Evolutionary conservation across 495 filamentous ascomycete genomes (phyloP).

Genomic region (Penicillium riverlandense): DNA sequence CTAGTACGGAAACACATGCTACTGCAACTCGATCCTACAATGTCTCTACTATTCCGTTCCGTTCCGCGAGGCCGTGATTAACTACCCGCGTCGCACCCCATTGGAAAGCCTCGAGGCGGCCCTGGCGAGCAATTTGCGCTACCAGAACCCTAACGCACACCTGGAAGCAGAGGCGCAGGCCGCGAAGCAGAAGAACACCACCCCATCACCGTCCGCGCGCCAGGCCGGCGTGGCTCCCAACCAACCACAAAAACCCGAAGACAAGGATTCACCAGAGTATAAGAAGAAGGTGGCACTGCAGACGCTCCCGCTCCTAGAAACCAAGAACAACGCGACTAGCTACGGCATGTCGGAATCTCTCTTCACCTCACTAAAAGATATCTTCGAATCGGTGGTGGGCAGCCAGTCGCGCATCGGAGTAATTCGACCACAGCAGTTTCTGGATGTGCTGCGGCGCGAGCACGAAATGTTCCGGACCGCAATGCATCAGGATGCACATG

Average conservation of each 20-base stretch:
- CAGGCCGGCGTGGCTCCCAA: slow-evolving; percentile 43
- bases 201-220: slow-evolving; percentile 28
- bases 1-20: slow-evolving; percentile 96
- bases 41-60: slow-evolving; percentile 92
- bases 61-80: slow-evolving; percentile 92
- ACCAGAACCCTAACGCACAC: slow-evolving; percentile 35
- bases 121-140: slow-evolving; percentile 36
- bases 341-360: slow-evolving; percentile 94
- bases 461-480: slow-evolving; percentile 96
- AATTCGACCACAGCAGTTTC: slow-evolving; percentile 84
- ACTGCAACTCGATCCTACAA: slow-evolving; percentile 97
- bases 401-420: slow-evolving; percentile 80
- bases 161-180: slow-evolving; percentile 36
- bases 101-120: slow-evolving; percentile 45
- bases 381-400: slow-evolving; percentile 85
- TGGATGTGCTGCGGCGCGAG: slow-evolving; percentile 87
- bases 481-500: slow-evolving; percentile 98
- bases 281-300: slow-evolving; percentile 93
- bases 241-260: slow-evolving; percentile 65
- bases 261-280: slow-evolving; percentile 81
- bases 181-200: slow-evolving; percentile 35
- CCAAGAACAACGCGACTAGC: slow-evolving; percentile 65
- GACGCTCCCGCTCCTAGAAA: slow-evolving; percentile 75
- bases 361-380: slow-evolving; percentile 91
- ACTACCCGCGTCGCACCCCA: slow-evolving; percentile 68